Evolutionary conservation across 2,329 filamentous ascomycete species (phyloP).

Genomic region (Aspergillus awamori): DNA sequence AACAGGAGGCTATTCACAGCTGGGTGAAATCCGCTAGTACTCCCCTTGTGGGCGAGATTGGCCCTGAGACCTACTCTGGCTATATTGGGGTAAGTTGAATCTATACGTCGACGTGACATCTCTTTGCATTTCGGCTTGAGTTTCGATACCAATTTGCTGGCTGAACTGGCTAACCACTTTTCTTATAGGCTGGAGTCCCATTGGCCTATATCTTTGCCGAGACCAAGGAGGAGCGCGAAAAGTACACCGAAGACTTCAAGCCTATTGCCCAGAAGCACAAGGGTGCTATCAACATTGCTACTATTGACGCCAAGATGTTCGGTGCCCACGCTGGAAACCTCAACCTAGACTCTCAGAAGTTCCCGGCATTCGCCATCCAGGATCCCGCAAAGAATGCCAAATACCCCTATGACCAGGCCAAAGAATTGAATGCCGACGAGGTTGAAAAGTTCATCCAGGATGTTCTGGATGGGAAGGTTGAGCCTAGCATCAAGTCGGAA

Average conservation of each 20-base stretch:
- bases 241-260: constrained; percentile 76
- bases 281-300: constrained; percentile 95
- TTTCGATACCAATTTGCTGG: neutral
- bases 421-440: constrained; percentile 72
- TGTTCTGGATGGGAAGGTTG: constrained; percentile 82
- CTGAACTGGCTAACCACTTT: neutral
- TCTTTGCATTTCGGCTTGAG: neutral
- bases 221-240: constrained; percentile 82
- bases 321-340: constrained; percentile 95
- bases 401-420: constrained; percentile 87
- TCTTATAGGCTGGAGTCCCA: constrained; percentile 71
- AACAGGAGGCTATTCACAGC: constrained; percentile 73
- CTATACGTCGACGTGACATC: neutral
- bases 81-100: constrained; percentile 75
- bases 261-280: constrained; percentile 87
- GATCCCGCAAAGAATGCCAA: constrained; percentile 94
- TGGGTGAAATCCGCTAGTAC: constrained; percentile 86
- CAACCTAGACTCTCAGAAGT: constrained; percentile 93
- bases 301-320: constrained; percentile 91
- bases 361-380: constrained; percentile 97
- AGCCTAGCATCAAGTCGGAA: constrained; percentile 98
- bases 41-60: constrained; percentile 91
- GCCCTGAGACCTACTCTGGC: constrained; percentile 90
- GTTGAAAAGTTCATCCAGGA: constrained; percentile 84
- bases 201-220: constrained; percentile 98